Evolutionary conservation across 805 yeast genomes (phyloP), one percentile per base, ranked within the genome.

Genomic region (Tetrapisispora pingtungensis): DNA sequence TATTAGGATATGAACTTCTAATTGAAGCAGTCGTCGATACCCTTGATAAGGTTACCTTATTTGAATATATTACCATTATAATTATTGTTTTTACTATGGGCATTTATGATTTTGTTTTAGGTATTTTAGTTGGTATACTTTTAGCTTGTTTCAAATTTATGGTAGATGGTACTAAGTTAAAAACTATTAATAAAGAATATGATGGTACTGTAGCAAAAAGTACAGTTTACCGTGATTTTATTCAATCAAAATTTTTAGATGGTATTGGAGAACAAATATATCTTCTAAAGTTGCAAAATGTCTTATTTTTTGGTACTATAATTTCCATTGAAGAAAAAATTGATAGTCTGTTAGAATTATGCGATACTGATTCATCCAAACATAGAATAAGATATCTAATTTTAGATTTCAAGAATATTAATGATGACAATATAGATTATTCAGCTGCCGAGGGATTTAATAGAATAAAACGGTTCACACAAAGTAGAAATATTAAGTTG

Each of bases 361-460:
- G 58, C 36, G 66, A 66, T 3, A 62, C 58, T 31, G 61, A 61
- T 38, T 41, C 58, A 10, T 45, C 59, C 19, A 64, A 60, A 36
- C 73, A 73, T 43, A 87, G 93, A 24, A 81, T 93, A 54, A 78
- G 84, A 56, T 93, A 80, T 59, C 67, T 93, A 49, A 78, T 93
- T 41, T 61, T 93, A 40, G 98, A 93, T 65, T 80, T 93, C 73
- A 81, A 81, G 52, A 78, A 81, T 33, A 95, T 93, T 27, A 73
- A 74, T 41, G 74, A 84, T 50, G 56, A 63, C 37, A 77, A 77
- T 39, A 78, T 93, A 50, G 98, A 93, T 64, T 93, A 84, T 56
- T 84, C 95, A 38, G 97, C 97, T 0, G 95, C 96, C 10, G 97
- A 93, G 62, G 96, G 97, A 0, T 85, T 93, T 60, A 78, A 88